Evolutionary conservation across 768 basidiomycete genomes (phyloP).

Genomic region (Dendrothele bispora): DNA sequence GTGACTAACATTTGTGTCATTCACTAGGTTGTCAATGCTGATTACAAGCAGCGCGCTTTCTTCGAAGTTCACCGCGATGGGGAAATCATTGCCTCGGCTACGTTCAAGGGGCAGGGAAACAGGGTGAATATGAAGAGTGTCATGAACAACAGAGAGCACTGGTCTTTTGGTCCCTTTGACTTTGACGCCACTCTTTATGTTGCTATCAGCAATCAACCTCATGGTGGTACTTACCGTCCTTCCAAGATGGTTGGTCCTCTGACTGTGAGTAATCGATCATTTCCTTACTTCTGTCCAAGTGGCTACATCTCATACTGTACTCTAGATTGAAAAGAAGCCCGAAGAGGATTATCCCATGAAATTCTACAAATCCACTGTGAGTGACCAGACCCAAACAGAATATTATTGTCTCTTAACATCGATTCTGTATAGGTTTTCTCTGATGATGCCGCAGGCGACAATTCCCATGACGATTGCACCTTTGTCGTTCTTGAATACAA

Average conservation of each 20-base stretch:
- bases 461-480: too few relatives aligned
- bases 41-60: not conserved
- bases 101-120: not conserved
- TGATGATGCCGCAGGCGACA: too few relatives aligned
- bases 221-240: not conserved
- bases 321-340: too few relatives aligned
- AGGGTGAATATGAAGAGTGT: not conserved
- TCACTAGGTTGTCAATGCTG: not conserved
- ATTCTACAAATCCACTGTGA: too few relatives aligned
- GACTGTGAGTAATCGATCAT: slow-evolving; percentile 1
- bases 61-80: not conserved
- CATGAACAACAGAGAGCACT: not conserved
- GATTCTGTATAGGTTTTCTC: too few relatives aligned
- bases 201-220: not conserved
- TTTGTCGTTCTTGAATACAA: too few relatives aligned
- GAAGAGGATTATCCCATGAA: too few relatives aligned
- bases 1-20: too few relatives aligned
- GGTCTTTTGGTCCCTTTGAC: slow-evolving; percentile 3
- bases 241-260: slow-evolving; percentile 6
- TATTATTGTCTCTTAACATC: too few relatives aligned
- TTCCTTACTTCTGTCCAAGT: too few relatives aligned
- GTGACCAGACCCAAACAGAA: too few relatives aligned
- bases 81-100: not conserved
- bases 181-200: not conserved
- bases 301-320: too few relatives aligned